Evolutionary conservation across 306 rosid genomes (phyloP).

Genomic region (Astragalus membranaceus): DNA sequence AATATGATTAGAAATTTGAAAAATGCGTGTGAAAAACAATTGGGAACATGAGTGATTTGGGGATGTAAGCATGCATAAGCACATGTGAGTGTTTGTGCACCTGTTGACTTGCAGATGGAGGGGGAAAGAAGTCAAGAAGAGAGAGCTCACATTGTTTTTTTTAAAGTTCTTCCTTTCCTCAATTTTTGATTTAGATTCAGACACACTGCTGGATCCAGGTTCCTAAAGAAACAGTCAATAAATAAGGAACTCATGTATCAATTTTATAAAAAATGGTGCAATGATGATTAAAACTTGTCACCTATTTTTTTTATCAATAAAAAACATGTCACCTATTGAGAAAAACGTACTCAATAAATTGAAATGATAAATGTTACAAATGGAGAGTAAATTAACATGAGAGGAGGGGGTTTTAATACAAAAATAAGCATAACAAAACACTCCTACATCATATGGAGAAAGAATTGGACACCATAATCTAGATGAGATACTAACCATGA

Average conservation of each 20-base stretch:
- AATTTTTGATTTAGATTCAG: constrained; percentile 33
- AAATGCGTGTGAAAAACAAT: neutral
- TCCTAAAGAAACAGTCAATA: constrained; percentile 46
- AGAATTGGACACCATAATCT: neutral
- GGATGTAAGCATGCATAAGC: neutral
- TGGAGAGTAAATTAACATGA: neutral
- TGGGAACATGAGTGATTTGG: neutral
- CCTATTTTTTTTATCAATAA: no score
- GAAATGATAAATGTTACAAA: neutral
- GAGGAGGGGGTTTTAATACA: neutral
- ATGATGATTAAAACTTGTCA: neutral
- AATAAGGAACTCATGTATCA: neutral
- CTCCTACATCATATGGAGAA: constrained; percentile 15
- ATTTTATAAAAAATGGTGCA: neutral
- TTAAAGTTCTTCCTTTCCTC: constrained; percentile 42
- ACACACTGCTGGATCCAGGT: constrained; percentile 28
- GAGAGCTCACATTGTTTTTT: constrained; percentile 28
- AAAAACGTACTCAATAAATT: neutral
- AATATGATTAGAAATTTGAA: neutral
- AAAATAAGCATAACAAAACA: constrained; percentile 5
- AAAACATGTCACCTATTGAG: neutral
- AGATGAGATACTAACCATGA: constrained; percentile 48
- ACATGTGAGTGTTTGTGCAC: neutral
- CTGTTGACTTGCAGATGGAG: neutral
- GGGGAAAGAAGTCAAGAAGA: constrained; percentile 14